A percentile compares a stretch with the other conserved stretches of the same genome.
Evolutionary conservation across 2,329 filamentous ascomycete genomes (phyloP).

Genomic region (Colletotrichum eremochloae): DNA sequence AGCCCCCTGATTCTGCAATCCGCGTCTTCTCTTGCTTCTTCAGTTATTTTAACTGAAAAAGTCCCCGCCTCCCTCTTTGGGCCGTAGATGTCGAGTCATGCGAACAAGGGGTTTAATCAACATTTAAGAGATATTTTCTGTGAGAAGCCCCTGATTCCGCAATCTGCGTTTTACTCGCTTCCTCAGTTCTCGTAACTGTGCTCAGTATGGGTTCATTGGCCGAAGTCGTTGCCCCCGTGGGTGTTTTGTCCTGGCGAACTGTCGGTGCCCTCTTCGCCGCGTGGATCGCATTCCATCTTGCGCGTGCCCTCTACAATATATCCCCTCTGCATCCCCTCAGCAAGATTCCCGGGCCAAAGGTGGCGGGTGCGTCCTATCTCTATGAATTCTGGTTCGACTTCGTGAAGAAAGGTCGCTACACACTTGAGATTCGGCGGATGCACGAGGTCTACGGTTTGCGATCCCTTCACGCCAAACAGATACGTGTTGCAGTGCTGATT

Average conservation of each 20-base stretch:
- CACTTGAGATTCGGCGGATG: constrained; percentile 44
- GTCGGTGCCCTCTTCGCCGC: not conserved
- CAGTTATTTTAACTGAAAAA: accelerated
- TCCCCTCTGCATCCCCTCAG: constrained; percentile 48
- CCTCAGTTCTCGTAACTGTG: accelerated
- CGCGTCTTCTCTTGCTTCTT: no score
- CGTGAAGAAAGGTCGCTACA: constrained; percentile 42
- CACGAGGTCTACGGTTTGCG: constrained; percentile 48
- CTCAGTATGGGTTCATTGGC: not conserved
- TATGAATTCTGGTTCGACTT: constrained; percentile 46
- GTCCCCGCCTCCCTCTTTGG: no score
- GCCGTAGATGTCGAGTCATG: no score
- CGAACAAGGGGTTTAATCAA: no score
- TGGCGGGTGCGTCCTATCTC: constrained; percentile 39
- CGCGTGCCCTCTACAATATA: constrained; percentile 48
- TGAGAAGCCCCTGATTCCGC: no score
- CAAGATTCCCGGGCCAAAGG: constrained; percentile 45
- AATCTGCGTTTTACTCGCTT: no score
- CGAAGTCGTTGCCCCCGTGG: not conserved
- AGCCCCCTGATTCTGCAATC: no score
- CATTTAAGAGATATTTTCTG: no score
- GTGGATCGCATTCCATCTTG: not conserved
- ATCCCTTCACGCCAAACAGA: not conserved
- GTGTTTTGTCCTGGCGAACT: not conserved
- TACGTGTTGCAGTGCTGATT: not conserved